Base-by-base conservation (phyloP, 2,329 filamentous ascomycete species). In the Trichoderma polysporum region DNA sequence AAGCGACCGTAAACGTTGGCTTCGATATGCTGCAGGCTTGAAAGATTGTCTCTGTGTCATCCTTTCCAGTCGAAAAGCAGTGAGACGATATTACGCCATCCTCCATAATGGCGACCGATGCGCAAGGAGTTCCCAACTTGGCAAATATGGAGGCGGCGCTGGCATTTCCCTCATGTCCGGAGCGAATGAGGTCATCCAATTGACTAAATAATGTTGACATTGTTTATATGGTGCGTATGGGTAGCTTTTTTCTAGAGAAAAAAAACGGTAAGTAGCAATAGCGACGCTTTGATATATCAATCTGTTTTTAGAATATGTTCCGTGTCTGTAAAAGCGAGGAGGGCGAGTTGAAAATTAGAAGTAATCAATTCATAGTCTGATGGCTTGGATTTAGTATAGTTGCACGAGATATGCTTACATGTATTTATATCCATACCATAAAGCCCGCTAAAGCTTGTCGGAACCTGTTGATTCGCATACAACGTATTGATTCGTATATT, bases 21-120 rank as follows among this genome's bases (percentile, higher is more conserved):
- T 71, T 71, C 25, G 70, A 70, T 39, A 70, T 70, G 54, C 70
- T 71, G 47, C 66, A 68, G n/a, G 70, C 70, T 37, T 70, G 70
- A 19, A 70, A 71, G 5, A 70, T 3, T 1, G 70, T 71, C 31
- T 69, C 66, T 27, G 59, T 49, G 9, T 68, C 45, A 33, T 69
- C 56, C n/a, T 53, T 59, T 5, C 66, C 49, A 10, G 52, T 66
- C 2, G 70, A 67, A 19, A 67, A 70, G 69, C 70, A 71, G 4
- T 54, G 60, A 17, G 70, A 67, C 27, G 69, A 66, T 17, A 71
- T 29, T 10, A 58, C 31, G 15, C 68, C 70, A 25, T 69, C 61
- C 6, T 70, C 69, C 35, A 71, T 65, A n/a, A 71, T 37, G n/a
- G 69, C 70, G 9, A 71, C 45, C 1, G 70, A 70, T 2, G 62